These are phyloP conservation scores for Heritiera littoralis DNA, from an alignment of 345 rosid species.

Conservation along the genomic window DNA sequence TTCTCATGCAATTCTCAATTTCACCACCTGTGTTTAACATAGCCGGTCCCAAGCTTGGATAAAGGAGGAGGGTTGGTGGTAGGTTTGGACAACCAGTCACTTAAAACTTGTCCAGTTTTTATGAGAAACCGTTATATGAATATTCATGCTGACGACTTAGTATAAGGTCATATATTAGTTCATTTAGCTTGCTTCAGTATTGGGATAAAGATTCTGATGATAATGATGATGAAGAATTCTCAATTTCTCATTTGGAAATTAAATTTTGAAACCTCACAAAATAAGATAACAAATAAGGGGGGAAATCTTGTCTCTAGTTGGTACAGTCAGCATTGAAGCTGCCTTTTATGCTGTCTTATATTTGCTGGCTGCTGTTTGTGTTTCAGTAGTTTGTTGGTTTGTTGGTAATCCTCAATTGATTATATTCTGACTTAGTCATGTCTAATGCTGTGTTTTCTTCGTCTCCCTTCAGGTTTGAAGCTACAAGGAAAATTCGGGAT, in stretches of 20 bases:
- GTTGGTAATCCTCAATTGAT: not conserved
- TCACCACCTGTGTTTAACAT: no score
- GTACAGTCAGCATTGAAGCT: not conserved
- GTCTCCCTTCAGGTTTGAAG: conserved; percentile 64
- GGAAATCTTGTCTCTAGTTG: not conserved
- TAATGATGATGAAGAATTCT: no score
- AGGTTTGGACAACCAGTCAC: no score
- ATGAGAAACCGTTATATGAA: no score
- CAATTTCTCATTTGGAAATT: not conserved
- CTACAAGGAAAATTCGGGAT: conserved; percentile 68
- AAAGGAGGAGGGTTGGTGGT: no score
- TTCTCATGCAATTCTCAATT: not conserved
- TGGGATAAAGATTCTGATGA: no score
- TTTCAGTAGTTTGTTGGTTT: not conserved
- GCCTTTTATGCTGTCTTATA: not conserved
- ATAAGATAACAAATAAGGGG: not conserved
- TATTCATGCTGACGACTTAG: no score
- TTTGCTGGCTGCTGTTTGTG: conserved; percentile 6
- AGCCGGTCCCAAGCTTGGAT: no score
- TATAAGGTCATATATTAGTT: no score
- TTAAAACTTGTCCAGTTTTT: no score
- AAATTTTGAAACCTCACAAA: not conserved
- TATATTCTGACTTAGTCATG: conserved; percentile 12
- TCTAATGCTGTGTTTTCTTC: not conserved
- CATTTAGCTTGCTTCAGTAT: no score